A percentile compares a stretch with the other conserved stretches of the same genome.
Evolutionary conservation across 306 rosid species (phyloP).

Genomic region (Pyrus communis): DNA sequence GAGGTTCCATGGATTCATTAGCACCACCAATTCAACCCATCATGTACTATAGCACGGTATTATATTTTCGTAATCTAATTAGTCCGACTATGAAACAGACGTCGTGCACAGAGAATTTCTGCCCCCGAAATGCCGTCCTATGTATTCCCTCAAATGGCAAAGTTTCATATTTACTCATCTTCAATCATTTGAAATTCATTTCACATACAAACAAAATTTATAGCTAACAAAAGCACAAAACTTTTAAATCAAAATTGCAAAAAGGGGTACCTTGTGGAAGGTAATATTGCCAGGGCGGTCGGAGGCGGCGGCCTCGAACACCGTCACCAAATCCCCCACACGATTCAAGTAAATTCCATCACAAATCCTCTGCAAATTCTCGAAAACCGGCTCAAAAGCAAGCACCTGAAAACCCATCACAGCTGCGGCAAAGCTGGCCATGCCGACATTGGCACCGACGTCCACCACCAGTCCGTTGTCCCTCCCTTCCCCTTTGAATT

Average conservation of each 20-base stretch:
- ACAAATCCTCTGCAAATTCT: conserved; percentile 89
- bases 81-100: not conserved
- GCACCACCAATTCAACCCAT: not conserved
- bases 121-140: not conserved
- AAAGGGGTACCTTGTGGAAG: conserved; percentile 64
- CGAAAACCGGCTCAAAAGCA: conserved; percentile 88
- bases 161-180: not conserved
- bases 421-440: conserved; percentile 90
- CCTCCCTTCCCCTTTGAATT: conserved; percentile 40
- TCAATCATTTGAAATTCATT: not conserved
- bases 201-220: not conserved
- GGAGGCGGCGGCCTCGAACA: conserved; percentile 78
- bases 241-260: not conserved
- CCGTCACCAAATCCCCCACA: conserved; percentile 68
- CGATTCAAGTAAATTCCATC: conserved; percentile 87
- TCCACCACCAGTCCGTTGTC: conserved; percentile 61
- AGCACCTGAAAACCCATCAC: conserved; percentile 78
- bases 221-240: not conserved
- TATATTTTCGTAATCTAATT: not conserved
- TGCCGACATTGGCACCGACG: conserved; percentile 95
- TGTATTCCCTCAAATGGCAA: not conserved
- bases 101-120: not conserved
- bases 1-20: not conserved
- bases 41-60: not conserved
- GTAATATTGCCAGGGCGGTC: conserved; percentile 78